phyloP scores from a whole-genome alignment of 208 protist genomes.

The Trypanosoma scelopori region DNA sequence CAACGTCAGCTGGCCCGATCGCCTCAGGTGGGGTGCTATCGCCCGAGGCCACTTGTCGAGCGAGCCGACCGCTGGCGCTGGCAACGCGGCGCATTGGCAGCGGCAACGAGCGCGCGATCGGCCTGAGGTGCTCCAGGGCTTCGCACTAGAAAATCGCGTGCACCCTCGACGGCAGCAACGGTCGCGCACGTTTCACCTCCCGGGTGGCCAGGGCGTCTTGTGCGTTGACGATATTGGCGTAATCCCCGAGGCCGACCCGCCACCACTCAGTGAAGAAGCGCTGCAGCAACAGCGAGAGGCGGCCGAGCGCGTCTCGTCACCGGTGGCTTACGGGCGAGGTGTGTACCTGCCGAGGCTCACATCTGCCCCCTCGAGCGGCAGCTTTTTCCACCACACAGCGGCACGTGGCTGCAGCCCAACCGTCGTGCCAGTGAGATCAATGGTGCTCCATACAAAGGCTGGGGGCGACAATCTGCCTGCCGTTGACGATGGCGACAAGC shows the following conservation, averaged over 20 bases:
- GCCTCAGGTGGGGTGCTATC: neutral
- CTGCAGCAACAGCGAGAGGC: conserved; percentile 34
- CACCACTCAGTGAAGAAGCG: conserved; percentile 39
- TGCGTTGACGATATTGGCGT: conserved; percentile 31
- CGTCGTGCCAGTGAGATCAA: no score
- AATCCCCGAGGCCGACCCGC: conserved; percentile 49
- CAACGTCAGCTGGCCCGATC: neutral
- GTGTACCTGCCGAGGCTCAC: conserved; percentile 20
- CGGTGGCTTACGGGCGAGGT: conserved; percentile 41
- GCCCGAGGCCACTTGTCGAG: neutral
- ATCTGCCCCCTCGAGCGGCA: no score
- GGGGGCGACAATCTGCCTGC: no score
- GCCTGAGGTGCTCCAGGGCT: conserved; percentile 17
- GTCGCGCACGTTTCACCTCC: conserved; percentile 20
- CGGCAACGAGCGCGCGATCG: neutral
- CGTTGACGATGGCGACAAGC: no score
- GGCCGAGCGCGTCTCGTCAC: conserved; percentile 44
- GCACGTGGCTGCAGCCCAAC: no score
- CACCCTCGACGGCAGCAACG: conserved; percentile 21
- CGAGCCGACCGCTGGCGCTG: neutral
- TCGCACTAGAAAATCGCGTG: conserved; percentile 49
- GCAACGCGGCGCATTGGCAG: conserved; percentile 15
- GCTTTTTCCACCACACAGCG: no score
- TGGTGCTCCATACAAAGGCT: no score
- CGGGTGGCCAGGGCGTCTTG: conserved; percentile 27